phyloP scores from a whole-genome alignment of 2,329 filamentous ascomycete species.

The Fusarium virguliforme region DNA sequence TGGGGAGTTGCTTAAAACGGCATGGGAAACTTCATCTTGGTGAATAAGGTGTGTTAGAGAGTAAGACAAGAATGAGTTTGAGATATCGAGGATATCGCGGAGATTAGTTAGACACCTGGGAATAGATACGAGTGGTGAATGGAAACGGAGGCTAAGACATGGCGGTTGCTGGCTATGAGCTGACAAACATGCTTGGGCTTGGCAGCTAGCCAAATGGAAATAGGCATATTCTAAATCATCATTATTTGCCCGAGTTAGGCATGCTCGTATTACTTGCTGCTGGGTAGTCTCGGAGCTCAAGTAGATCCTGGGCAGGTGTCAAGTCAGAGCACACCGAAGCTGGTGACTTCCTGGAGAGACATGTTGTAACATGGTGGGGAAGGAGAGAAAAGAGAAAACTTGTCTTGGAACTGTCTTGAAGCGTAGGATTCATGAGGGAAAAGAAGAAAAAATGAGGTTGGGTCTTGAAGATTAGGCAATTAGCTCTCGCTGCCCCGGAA shows the following conservation, averaged over 20 bases:
- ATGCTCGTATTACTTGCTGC: background rate
- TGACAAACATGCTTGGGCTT: background rate
- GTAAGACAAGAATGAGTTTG: slow-evolving; percentile 7
- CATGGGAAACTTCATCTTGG: background rate
- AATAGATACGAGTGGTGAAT: background rate
- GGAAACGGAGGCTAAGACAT: slow-evolving; percentile 2
- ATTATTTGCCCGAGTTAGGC: background rate
- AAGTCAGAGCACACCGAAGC: background rate
- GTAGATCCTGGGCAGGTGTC: background rate
- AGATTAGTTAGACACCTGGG: background rate
- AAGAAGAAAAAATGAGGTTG: background rate
- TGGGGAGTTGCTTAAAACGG: background rate
- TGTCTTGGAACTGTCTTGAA: background rate
- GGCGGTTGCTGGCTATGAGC: background rate
- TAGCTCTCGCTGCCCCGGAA: background rate
- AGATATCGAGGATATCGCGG: background rate
- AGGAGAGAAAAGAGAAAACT: background rate
- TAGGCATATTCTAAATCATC: background rate
- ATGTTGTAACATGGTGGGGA: slow-evolving; percentile 1
- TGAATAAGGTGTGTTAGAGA: slow-evolving; percentile 1
- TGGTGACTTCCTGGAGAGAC: background rate
- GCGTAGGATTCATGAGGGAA: background rate
- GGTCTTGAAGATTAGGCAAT: background rate
- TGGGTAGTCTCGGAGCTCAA: background rate
- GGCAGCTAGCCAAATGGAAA: background rate